These are phyloP conservation scores for Phytophthora ohioensis DNA, from an alignment of 352 stramenopile genomes.

Conservation along the genomic window DNA sequence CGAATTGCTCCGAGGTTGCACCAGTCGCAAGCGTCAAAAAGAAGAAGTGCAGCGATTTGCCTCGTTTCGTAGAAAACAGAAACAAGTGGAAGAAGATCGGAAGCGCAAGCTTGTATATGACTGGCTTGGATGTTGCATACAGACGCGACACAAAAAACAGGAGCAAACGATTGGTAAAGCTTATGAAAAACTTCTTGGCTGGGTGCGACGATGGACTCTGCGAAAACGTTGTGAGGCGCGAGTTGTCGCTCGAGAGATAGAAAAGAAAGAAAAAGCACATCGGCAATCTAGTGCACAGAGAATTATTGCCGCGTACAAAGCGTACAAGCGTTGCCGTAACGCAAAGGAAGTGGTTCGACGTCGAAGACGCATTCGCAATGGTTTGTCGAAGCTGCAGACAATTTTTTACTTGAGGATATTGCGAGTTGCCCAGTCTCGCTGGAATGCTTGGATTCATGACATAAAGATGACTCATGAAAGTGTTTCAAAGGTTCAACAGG, in stretches of 20 bases:
- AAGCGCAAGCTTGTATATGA: conserved; percentile 5
- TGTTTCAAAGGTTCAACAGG: conserved; percentile 10
- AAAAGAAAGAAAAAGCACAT: conserved; percentile 12
- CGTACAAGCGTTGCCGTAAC: conserved; percentile 2
- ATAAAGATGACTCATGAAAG: conserved; percentile 12
- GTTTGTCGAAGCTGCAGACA: conserved; percentile 5
- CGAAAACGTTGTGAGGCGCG: conserved; percentile 18
- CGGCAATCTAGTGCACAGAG: not conserved
- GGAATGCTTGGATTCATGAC: not conserved
- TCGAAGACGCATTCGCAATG: conserved; percentile 3
- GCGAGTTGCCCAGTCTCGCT: conserved; percentile 11
- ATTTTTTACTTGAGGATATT: not conserved
- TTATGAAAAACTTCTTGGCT: conserved; percentile 17
- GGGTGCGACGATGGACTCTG: conserved; percentile 23
- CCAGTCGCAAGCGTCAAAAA: conserved; percentile 25
- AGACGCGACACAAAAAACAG: conserved; percentile 4
- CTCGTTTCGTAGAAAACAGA: conserved; percentile 11
- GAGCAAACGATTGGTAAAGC: conserved; percentile 2
- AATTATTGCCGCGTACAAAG: conserved; percentile 19
- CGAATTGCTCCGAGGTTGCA: conserved; percentile 12
- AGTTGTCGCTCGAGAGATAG: conserved; percentile 3
- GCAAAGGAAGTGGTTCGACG: conserved; percentile 6
- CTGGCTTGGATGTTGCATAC: conserved; percentile 14
- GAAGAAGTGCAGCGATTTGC: conserved; percentile 27
- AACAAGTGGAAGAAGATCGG: conserved; percentile 9